Evolutionary conservation across 108 stramenopile species (phyloP).

Genomic region (Fragilaria crotonensis): DNA sequence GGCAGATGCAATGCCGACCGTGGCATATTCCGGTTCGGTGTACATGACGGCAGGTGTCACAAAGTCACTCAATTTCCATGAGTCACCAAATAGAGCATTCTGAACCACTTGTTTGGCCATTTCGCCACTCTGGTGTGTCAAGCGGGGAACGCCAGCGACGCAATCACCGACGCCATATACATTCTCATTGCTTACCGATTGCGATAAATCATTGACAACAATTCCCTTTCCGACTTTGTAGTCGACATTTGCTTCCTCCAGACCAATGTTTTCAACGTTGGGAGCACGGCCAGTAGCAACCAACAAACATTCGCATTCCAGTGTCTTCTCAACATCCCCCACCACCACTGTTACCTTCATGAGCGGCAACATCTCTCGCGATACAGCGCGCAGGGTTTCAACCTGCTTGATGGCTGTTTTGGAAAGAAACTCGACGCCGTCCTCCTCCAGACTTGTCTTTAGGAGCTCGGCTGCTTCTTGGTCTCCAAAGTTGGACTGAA

Average conservation of each 20-base stretch:
- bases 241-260: conserved; percentile 78
- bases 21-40: conserved; percentile 94
- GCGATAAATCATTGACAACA: conserved; percentile 73
- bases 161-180: conserved; percentile 94
- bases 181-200: conserved; percentile 74
- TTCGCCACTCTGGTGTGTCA: conserved; percentile 90
- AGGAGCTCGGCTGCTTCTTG: conserved; percentile 65
- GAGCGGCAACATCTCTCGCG: conserved; percentile 35
- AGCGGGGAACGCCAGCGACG: conserved; percentile 69
- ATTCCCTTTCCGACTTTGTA: conserved; percentile 74
- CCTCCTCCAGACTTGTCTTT: conserved; percentile 48
- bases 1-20: conserved; percentile 62
- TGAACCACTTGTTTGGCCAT: conserved; percentile 92
- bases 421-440: conserved; percentile 69
- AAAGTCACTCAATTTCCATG: conserved; percentile 80
- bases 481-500: conserved; percentile 68
- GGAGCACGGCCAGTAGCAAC: conserved; percentile 85
- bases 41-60: conserved; percentile 91
- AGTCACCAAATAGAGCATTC: conserved; percentile 81
- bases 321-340: conserved; percentile 9
- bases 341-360: conserved; percentile 48
- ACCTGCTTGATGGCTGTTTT: conserved; percentile 32
- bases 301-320: conserved; percentile 83
- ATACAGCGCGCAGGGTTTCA: conserved; percentile 32
- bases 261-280: conserved; percentile 86